Evolutionary conservation across 2,329 filamentous ascomycete species (phyloP).

Genomic region (Coniella vitis): DNA sequence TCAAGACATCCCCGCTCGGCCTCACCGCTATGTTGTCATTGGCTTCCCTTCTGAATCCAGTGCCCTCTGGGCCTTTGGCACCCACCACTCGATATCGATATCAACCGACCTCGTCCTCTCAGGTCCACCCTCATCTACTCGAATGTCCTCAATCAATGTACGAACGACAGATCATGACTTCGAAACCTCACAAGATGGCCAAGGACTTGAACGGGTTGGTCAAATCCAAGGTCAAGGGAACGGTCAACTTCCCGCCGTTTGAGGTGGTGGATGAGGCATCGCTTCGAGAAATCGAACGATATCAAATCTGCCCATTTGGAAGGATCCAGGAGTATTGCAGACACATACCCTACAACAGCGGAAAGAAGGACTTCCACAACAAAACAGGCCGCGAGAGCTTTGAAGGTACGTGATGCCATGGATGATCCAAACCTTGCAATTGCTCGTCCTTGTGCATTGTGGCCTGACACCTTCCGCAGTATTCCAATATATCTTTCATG

Average conservation of each 20-base stretch:
- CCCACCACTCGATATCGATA: constrained; percentile 35
- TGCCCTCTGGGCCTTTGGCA: constrained; percentile 33
- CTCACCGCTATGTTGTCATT: constrained; percentile 54
- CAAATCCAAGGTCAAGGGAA: constrained; percentile 55
- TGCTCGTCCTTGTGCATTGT: not conserved
- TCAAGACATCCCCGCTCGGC: constrained; percentile 29
- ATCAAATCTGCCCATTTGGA: constrained; percentile 59
- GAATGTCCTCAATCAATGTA: constrained; percentile 22
- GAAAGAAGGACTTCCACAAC: constrained; percentile 80
- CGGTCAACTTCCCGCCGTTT: constrained; percentile 67
- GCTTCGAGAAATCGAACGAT: constrained; percentile 51
- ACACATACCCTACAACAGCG: constrained; percentile 90
- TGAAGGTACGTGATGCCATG: constrained; percentile 55
- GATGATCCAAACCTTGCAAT: not conserved
- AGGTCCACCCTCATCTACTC: constrained; percentile 28
- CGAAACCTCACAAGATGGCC: constrained; percentile 49
- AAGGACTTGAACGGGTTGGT: constrained; percentile 60
- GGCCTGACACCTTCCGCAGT: constrained; percentile 40
- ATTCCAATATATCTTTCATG: constrained; percentile 75
- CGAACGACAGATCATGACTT: constrained; percentile 23
- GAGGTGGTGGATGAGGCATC: constrained; percentile 57
- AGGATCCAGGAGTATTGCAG: constrained; percentile 55
- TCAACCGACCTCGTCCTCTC: constrained; percentile 31
- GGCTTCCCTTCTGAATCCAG: constrained; percentile 60
- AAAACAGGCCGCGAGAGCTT: constrained; percentile 86